Percentiles rank a stretch among this genome's conserved stretches.
Conservation (phyloP, 495 filamentous ascomycete genomes). For the Penicillium nucicola region DNA sequence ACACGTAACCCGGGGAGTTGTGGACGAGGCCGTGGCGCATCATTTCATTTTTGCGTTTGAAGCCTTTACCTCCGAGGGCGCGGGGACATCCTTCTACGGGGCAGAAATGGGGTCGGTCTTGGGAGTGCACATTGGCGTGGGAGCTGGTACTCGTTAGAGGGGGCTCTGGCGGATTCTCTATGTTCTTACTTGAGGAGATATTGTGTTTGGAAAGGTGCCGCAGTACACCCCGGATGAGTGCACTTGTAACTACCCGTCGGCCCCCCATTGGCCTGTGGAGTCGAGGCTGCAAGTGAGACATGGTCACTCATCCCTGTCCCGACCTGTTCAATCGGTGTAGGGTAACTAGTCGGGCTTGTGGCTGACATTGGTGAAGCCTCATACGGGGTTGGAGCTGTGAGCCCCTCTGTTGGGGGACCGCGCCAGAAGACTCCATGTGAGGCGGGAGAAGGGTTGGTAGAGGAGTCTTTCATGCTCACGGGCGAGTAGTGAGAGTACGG, state of each 20-base stretch:
- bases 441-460: conserved; percentile 38
- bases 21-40: conserved; percentile 95
- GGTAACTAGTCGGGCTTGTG: conserved; percentile 40
- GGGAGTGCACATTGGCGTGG: conserved; percentile 96
- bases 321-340: conserved; percentile 40
- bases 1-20: conserved; percentile 92
- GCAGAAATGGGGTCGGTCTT: conserved; percentile 87
- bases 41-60: conserved; percentile 99
- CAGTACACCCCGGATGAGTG: conserved; percentile 71
- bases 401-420: conserved; percentile 21
- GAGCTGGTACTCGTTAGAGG: conserved; percentile 55
- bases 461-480: conserved; percentile 36
- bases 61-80: conserved; percentile 82
- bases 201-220: conserved; percentile 89
- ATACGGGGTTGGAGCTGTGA: conserved; percentile 24
- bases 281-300: conserved; percentile 13
- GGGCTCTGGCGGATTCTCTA: neutral
- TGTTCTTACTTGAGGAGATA: conserved; percentile 68
- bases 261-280: conserved; percentile 23
- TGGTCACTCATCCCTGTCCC: conserved; percentile 23
- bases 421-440: conserved; percentile 31
- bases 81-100: conserved; percentile 75
- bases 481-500: conserved; percentile 41
- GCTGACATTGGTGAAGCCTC: conserved; percentile 27
- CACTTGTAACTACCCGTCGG: conserved; percentile 52